These are phyloP conservation scores for Penicillium verrucosum DNA, from an alignment of 2,329 filamentous ascomycete genomes.

Conservation along the genomic window DNA sequence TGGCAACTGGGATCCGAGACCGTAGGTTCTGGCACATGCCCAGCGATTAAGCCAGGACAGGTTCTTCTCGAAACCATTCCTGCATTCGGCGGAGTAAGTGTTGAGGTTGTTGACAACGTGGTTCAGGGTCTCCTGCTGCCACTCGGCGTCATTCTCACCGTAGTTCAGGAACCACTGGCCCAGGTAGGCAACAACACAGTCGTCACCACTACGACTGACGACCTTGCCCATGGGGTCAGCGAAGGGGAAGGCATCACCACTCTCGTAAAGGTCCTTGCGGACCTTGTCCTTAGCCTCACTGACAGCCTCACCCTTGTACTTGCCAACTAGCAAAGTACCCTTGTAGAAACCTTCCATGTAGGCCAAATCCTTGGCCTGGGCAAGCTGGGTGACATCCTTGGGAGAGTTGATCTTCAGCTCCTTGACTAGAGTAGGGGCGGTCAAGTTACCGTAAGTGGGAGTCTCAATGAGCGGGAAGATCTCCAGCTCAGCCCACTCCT, in stretches of 20 bases:
- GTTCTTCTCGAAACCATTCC: conserved; percentile 77
- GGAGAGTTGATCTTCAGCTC: conserved; percentile 95
- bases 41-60: conserved; percentile 92
- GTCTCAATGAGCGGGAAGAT: conserved; percentile 88
- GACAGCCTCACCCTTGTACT: conserved; percentile 83
- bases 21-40: conserved; percentile 89
- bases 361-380: conserved; percentile 90
- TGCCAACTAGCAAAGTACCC: conserved; percentile 81
- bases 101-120: conserved; percentile 72
- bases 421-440: conserved; percentile 79
- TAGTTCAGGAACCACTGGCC: conserved; percentile 99
- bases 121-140: conserved; percentile 72
- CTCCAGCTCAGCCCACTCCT: conserved; percentile 91
- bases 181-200: conserved; percentile 87
- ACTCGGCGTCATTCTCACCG: conserved; percentile 73
- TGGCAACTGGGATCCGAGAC: conserved; percentile 87
- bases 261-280: conserved; percentile 70
- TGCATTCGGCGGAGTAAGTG: conserved; percentile 73
- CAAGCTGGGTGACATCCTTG: conserved; percentile 86
- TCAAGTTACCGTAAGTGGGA: conserved; percentile 79
- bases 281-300: conserved; percentile 85
- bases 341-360: conserved; percentile 99
- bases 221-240: conserved; percentile 90
- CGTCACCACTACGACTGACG: conserved; percentile 82
- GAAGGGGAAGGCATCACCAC: conserved; percentile 80